Percentiles rank a stretch among this genome's conserved stretches.
Evolutionary conservation across 345 rosid genomes (phyloP).

Genomic region (Ceriops tagal): DNA sequence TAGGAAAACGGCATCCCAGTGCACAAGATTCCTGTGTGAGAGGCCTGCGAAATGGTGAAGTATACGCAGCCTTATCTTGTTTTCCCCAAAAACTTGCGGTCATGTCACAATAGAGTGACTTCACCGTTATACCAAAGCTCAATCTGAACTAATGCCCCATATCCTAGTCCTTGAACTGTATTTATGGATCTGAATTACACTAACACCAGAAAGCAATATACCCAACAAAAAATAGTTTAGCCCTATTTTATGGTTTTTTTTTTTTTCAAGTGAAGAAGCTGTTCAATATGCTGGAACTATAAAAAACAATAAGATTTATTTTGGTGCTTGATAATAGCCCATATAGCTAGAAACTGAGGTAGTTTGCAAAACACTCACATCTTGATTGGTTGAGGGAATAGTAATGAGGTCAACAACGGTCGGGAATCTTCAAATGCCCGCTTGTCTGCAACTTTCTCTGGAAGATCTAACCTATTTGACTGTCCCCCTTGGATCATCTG

Average conservation of each 20-base stretch:
- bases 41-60: no score
- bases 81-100: no score
- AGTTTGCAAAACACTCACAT: constrained; percentile 30
- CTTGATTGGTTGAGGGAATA: constrained; percentile 49
- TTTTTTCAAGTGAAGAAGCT: not conserved
- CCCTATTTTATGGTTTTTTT: not conserved
- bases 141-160: no score
- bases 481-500: constrained; percentile 63
- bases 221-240: not conserved
- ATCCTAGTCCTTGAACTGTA: no score
- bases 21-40: no score
- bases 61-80: no score
- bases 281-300: not conserved
- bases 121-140: no score
- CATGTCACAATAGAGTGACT: no score
- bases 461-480: constrained; percentile 37
- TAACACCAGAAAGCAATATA: no score
- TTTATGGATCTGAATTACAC: no score
- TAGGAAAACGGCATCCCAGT: no score
- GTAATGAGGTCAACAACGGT: constrained; percentile 44
- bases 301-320: not conserved
- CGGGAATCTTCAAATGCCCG: constrained; percentile 58
- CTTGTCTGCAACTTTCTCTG: constrained; percentile 57
- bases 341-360: not conserved
- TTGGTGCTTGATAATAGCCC: constrained; percentile 3